Base-by-base conservation (phyloP, 768 basidiomycete genomes). In the Leccinellum luteum region DNA sequence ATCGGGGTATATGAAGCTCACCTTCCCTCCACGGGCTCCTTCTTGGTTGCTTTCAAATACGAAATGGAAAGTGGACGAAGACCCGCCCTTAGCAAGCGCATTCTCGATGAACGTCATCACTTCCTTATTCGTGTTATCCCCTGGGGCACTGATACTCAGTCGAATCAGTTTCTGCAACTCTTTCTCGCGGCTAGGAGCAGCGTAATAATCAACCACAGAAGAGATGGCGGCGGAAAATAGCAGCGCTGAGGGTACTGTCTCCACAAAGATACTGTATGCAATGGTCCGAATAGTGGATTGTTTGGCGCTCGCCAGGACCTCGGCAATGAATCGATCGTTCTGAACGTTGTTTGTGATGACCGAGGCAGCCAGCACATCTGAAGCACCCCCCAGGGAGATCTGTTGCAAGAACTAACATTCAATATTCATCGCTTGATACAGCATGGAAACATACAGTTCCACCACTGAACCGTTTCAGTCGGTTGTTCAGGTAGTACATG, bases 141-240 rank as follows among this genome's bases (percentile, higher is more conserved):
- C 57, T 7, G 66, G 65, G n/a, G 59, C 54, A n/a, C 66, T 63
- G 27, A 60, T 56, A 28, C 72, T 69, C 30, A 82, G 62, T 17
- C 57, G 61, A 2, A 78, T 70, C 28, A 86, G 75, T 32, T 79
- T 74, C 27, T 71, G 28, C 15, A 63, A 48, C 7, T 73, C 75
- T 17, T 66, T 50, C 54, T 67, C 50, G 59, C 70, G 70, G 44
- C 66, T 68, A 1, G 76, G 74, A 10, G 76, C 73, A 13, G 88
- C 71, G 62, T 83, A 89, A 70, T 82, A 86, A 64, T 87, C 75
- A 50, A 90, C 74, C 23, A 86, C 77, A 54, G 81, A 78, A 4
- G 81, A 75, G 38, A 88, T 68, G 12, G 79, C 77, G 49, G 84
- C 76, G 1, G 84, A 83, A 72, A 82, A 86, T 4, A 81, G 66